phyloP scores from a whole-genome alignment of 768 basidiomycete species.

The Rhodocollybia butyracea region DNA sequence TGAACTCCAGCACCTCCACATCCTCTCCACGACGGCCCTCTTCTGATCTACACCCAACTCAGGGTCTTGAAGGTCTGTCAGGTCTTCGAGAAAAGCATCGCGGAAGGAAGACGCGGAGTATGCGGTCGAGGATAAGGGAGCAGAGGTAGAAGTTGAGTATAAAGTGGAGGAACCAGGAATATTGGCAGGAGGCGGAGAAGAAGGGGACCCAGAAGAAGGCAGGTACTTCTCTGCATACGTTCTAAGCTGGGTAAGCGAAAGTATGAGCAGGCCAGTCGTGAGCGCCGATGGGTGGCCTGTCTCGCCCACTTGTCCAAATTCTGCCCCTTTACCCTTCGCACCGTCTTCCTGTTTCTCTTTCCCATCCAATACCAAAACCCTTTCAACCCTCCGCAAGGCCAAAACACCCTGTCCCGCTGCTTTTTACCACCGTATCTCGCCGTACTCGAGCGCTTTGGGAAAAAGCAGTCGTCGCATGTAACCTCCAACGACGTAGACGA shows the following conservation, averaged over 20 bases:
- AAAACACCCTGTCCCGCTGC: constrained; percentile 58
- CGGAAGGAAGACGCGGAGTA: constrained; percentile 46
- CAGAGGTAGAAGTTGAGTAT: background rate
- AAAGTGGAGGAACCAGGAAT: background rate
- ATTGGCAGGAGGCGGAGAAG: background rate
- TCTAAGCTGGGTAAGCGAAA: constrained; percentile 67
- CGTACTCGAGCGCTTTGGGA: constrained; percentile 29
- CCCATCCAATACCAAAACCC: background rate
- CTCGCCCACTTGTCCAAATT: constrained; percentile 21
- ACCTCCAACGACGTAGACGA: constrained; percentile 68
- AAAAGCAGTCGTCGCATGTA: constrained; percentile 47
- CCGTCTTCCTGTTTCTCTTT: constrained; percentile 28
- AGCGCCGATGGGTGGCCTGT: constrained; percentile 43
- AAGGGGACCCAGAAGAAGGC: constrained; percentile 33
- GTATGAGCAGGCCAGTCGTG: constrained; percentile 69
- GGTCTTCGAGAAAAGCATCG: constrained; percentile 82
- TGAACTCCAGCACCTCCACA: constrained; percentile 86
- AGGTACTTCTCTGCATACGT: constrained; percentile 56
- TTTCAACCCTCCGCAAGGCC: constrained; percentile 55
- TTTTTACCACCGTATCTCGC: constrained; percentile 57
- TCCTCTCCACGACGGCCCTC: constrained; percentile 72
- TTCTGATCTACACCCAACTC: constrained; percentile 67
- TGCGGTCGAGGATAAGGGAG: background rate
- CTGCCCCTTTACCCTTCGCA: constrained; percentile 44
- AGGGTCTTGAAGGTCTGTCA: constrained; percentile 78